Conservation (phyloP, 768 basidiomycete genomes). For the Collybiopsis confluens region DNA sequence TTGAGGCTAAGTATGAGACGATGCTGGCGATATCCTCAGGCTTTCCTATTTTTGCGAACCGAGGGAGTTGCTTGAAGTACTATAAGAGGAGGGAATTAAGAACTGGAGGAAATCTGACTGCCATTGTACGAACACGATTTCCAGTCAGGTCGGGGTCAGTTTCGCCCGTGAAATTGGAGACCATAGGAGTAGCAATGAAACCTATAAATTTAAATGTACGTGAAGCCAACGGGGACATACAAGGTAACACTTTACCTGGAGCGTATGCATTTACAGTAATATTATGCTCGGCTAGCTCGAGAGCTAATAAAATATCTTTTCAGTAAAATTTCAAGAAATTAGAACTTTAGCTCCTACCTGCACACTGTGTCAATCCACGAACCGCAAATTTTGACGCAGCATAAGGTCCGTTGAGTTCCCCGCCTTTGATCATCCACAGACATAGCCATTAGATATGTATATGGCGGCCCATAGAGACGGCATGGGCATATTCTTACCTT, state of each 20-base stretch:
- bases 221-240: too few relatives aligned
- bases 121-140: not conserved
- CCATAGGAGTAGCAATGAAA: not conserved
- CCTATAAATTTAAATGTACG: too few relatives aligned
- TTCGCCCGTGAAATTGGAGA: not conserved
- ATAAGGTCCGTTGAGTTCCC: not conserved
- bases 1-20: slow-evolving; percentile 27
- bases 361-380: slow-evolving; percentile 4
- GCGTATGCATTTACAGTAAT: slow-evolving; percentile 27
- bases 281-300: slow-evolving; percentile 21
- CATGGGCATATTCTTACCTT: slow-evolving; percentile 17
- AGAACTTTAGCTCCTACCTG: not conserved
- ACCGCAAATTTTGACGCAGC: slow-evolving; percentile 6
- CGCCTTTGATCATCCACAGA: not conserved
- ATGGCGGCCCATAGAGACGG: too few relatives aligned
- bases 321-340: not conserved
- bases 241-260: slow-evolving; percentile 12
- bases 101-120: not conserved
- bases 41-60: slow-evolving; percentile 11
- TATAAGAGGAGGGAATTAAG: not conserved
- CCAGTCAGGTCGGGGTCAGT: not conserved
- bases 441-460: too few relatives aligned
- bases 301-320: too few relatives aligned
- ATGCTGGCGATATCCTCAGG: slow-evolving; percentile 19
- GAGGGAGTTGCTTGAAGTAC: not conserved